Evolutionary conservation across 2,329 filamentous ascomycete species (phyloP).

Genomic region (Beauveria scarabaeidicola): DNA sequence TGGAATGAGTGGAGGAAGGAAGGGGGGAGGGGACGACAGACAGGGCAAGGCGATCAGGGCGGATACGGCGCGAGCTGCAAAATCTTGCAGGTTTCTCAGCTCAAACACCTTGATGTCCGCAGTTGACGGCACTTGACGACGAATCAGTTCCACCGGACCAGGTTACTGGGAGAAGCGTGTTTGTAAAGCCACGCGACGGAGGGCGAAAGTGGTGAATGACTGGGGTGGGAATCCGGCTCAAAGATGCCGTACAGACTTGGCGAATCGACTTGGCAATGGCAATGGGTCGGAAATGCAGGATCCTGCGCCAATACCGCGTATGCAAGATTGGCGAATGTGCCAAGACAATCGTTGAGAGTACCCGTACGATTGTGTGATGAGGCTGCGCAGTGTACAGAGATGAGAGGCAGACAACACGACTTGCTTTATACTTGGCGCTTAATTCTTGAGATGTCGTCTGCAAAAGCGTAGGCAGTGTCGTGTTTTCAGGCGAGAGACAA

Average conservation of each 20-base stretch:
- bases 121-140: neutral
- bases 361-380: neutral
- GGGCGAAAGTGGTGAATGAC: neutral
- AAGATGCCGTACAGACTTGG: slow-evolving; percentile 7
- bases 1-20: neutral
- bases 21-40: neutral
- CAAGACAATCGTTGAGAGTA: neutral
- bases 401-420: neutral
- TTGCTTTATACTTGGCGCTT: neutral
- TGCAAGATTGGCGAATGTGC: slow-evolving; percentile 3
- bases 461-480: neutral
- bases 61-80: neutral
- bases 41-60: neutral
- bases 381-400: neutral
- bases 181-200: neutral
- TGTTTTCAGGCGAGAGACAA: neutral
- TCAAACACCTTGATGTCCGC: slow-evolving; percentile 10
- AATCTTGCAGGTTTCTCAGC: slow-evolving; percentile 7
- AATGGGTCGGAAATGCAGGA: neutral
- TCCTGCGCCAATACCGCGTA: neutral
- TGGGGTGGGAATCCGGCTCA: slow-evolving; percentile 3
- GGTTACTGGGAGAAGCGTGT: neutral
- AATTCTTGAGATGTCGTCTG: neutral
- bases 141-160: neutral
- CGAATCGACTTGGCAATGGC: neutral